Percentiles rank a stretch among this genome's conserved stretches.
Conservation (phyloP, 208 protist genomes). For the Leishmania braziliensis region DNA sequence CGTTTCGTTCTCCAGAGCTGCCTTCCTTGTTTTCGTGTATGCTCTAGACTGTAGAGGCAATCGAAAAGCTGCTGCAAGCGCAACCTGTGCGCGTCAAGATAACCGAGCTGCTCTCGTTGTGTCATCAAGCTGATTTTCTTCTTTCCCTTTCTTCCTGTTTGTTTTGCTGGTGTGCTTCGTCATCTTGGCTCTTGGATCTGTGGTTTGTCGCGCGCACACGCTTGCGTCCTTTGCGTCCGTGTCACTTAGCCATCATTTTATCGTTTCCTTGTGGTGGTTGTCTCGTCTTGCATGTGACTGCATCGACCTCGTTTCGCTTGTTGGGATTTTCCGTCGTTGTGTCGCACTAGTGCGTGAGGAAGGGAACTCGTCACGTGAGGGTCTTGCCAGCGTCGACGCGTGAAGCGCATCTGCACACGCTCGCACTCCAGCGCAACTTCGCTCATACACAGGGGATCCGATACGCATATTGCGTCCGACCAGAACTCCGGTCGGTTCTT, state of each 20-base stretch:
- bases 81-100: not conserved
- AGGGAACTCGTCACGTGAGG: not conserved
- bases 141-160: constrained; percentile 4
- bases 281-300: not conserved
- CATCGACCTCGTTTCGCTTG: not conserved
- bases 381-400: not conserved
- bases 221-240: not conserved
- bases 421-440: not conserved
- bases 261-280: not conserved
- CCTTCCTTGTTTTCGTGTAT: constrained; percentile 9
- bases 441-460: constrained; percentile 1
- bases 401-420: not conserved
- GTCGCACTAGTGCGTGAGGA: not conserved
- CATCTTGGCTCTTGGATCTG: not conserved
- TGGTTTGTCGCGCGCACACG: not conserved
- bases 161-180: not conserved
- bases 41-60: not conserved
- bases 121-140: constrained; percentile 9
- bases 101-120: not conserved
- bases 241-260: not conserved
- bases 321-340: not conserved
- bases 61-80: not conserved
- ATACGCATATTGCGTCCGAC: constrained; percentile 4
- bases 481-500: not conserved
- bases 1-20: constrained; percentile 1